Evolutionary conservation across 2,329 filamentous ascomycete species (phyloP).

Genomic region (Microdochium paspali): DNA sequence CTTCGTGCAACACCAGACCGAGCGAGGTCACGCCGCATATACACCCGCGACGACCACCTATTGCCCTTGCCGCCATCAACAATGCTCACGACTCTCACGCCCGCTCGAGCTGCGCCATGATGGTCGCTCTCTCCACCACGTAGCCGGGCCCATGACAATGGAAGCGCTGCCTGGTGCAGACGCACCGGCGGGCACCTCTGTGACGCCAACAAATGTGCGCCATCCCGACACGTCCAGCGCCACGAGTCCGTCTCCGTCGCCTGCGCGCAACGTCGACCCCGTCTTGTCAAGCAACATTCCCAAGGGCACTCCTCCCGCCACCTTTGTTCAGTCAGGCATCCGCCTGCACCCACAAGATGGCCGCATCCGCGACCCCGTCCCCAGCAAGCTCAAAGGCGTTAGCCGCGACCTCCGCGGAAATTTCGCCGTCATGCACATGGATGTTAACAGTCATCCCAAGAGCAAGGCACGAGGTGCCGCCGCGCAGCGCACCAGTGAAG

Average conservation of each 20-base stretch:
- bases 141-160: background rate
- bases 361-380: conserved; percentile 46
- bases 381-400: conserved; percentile 52
- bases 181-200: background rate
- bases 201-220: no score
- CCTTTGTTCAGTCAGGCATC: conserved; percentile 10
- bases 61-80: no score
- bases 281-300: no score
- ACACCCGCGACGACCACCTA: no score
- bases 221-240: background rate
- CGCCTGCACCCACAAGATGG: conserved; percentile 30
- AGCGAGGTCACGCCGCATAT: no score
- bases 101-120: no score
- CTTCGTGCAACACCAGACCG: no score
- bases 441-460: conserved; percentile 32
- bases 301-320: background rate
- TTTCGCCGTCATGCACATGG: conserved; percentile 56
- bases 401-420: conserved; percentile 47
- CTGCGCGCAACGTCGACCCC: background rate
- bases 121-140: no score
- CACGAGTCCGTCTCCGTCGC: background rate
- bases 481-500: conserved; percentile 53
- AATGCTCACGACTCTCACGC: no score
- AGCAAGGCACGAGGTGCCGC: conserved; percentile 40
- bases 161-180: background rate